A percentile compares a stretch with the other conserved stretches of the same genome.
These are phyloP conservation scores for Tolypocladium pustulatum DNA, from an alignment of 2,329 filamentous ascomycete genomes.

Conservation along the genomic window DNA sequence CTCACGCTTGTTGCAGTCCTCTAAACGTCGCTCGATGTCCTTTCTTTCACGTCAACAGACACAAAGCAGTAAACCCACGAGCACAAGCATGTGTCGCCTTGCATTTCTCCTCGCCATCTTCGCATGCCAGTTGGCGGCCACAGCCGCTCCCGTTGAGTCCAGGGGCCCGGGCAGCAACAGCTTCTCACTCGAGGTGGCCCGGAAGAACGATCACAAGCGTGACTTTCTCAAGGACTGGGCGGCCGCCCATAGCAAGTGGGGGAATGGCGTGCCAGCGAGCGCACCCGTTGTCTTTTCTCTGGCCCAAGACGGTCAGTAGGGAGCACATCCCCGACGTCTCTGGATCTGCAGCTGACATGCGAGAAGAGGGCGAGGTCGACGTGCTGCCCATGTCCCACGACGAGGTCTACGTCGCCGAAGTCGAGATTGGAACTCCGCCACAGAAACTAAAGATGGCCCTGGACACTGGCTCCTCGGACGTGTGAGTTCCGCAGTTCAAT, in stretches of 20 bases:
- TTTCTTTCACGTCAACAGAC: background rate
- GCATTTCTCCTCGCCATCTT: background rate
- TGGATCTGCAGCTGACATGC: background rate
- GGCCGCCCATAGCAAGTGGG: slow-evolving; percentile 24
- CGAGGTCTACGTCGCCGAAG: slow-evolving; percentile 30
- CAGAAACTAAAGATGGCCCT: slow-evolving; percentile 37
- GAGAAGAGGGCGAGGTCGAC: slow-evolving; percentile 19
- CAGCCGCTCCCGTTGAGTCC: background rate
- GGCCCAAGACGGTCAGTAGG: slow-evolving; percentile 15
- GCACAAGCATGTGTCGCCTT: background rate
- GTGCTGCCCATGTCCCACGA: slow-evolving; percentile 28
- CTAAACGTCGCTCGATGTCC: background rate
- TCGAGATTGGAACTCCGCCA: slow-evolving; percentile 35
- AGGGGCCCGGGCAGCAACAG: background rate
- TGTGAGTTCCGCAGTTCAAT: slow-evolving; percentile 41
- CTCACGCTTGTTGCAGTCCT: background rate
- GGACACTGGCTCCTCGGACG: slow-evolving; percentile 44
- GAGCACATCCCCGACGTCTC: background rate
- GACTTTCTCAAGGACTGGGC: slow-evolving; percentile 23
- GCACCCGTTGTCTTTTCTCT: slow-evolving; percentile 14
- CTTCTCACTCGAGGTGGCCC: slow-evolving; percentile 19
- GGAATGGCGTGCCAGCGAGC: slow-evolving; percentile 11
- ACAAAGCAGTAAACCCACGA: background rate
- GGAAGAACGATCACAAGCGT: slow-evolving; percentile 10
- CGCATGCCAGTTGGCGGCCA: background rate